phyloP scores from a whole-genome alignment of 139 green algal genomes.

The Coelastrella sp. region DNA sequence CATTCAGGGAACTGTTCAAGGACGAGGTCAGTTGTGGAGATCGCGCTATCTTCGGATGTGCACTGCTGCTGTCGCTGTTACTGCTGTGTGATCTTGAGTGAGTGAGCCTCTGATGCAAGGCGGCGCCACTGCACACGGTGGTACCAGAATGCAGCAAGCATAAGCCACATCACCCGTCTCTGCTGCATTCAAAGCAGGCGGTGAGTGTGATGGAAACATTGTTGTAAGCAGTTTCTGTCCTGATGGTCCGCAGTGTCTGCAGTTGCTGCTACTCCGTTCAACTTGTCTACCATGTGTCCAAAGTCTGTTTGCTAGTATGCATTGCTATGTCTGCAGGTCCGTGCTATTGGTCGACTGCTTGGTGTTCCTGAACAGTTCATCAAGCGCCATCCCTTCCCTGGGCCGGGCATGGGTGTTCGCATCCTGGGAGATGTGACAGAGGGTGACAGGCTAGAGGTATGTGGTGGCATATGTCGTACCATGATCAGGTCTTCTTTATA shows the following conservation, averaged over 20 bases:
- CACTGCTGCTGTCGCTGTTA: not conserved
- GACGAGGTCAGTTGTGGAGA: slow-evolving; percentile 74
- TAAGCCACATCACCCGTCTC: too few species aligned
- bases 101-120: too few species aligned
- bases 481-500: not conserved
- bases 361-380: slow-evolving; percentile 89
- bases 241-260: too few species aligned
- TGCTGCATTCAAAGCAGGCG: too few species aligned
- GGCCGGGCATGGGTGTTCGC: slow-evolving; percentile 95
- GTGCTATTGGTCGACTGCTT: slow-evolving; percentile 78
- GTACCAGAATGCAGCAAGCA: too few species aligned
- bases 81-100: not conserved
- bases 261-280: too few species aligned
- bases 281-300: too few species aligned
- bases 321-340: slow-evolving; percentile 61
- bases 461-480: slow-evolving; percentile 37
- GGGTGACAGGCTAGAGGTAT: slow-evolving; percentile 76
- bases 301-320: too few species aligned
- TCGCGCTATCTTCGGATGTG: not conserved
- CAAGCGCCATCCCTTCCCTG: slow-evolving; percentile 97
- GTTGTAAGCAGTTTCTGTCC: too few species aligned
- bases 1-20: slow-evolving; percentile 99
- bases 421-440: slow-evolving; percentile 94
- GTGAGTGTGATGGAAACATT: too few species aligned
- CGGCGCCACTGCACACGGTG: too few species aligned